Conservation (phyloP, 257 asterid species). For the Plantago major region DNA sequence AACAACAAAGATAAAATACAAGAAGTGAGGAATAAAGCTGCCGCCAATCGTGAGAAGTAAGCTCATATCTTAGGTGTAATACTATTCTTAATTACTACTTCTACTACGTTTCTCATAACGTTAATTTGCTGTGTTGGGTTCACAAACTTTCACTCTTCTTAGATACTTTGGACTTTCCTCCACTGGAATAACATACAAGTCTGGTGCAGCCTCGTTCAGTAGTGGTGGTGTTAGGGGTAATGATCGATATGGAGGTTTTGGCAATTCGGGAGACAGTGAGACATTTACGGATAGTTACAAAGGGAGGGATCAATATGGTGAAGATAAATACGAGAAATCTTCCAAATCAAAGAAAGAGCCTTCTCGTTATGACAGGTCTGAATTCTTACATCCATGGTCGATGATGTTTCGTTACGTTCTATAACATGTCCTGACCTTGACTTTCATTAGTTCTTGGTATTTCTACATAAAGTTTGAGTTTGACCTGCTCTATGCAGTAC, state of each 20-base stretch:
- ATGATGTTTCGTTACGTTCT: constrained; percentile 7
- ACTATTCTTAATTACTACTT: constrained; percentile 17
- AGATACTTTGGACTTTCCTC: constrained; percentile 93
- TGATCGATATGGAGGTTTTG: constrained; percentile 75
- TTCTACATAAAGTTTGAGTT: constrained; percentile 15
- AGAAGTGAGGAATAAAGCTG: constrained; percentile 79
- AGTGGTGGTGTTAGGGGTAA: constrained; percentile 45
- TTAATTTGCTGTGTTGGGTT: constrained; percentile 13
- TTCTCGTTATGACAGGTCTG: constrained; percentile 63
- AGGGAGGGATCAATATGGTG: constrained; percentile 53
- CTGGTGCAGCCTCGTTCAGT: constrained; percentile 65
- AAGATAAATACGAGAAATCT: constrained; percentile 48
- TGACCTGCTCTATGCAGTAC: constrained; percentile 9
- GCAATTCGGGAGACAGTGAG: constrained; percentile 50
- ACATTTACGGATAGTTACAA: constrained; percentile 40
- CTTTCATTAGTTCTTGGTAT: not conserved
- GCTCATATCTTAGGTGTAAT: constrained; percentile 24
- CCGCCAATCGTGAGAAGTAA: constrained; percentile 85
- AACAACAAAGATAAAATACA: constrained; percentile 89
- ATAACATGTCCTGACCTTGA: not conserved
- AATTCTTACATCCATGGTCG: constrained; percentile 15
- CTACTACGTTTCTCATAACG: constrained; percentile 5
- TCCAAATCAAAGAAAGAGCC: constrained; percentile 51
- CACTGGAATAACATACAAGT: constrained; percentile 71
- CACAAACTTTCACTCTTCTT: constrained; percentile 23